These are phyloP conservation scores for Ustilago nuda DNA, from an alignment of 1,284 basidiomycete genomes.

Conservation along the genomic window DNA sequence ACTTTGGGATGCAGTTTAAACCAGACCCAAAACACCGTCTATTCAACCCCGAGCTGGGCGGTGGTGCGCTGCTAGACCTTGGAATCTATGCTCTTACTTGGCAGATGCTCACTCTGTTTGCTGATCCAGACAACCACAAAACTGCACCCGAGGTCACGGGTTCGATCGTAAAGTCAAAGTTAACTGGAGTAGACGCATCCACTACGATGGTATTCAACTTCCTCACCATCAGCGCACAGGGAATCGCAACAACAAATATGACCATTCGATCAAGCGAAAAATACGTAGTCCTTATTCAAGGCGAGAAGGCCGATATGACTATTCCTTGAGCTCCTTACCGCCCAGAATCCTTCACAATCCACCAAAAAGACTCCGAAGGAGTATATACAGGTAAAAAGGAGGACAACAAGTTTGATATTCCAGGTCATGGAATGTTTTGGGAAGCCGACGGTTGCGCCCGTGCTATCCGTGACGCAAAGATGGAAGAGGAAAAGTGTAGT, in stretches of 20 bases:
- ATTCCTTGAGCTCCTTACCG: slow-evolving; percentile 77
- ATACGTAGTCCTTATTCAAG: slow-evolving; percentile 50
- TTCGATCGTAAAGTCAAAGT: slow-evolving; percentile 77
- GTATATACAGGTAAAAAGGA: slow-evolving; percentile 29
- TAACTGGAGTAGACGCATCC: slow-evolving; percentile 82
- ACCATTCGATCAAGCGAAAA: slow-evolving; percentile 13
- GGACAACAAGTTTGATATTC: slow-evolving; percentile 74
- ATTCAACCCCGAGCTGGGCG: slow-evolving; percentile 82
- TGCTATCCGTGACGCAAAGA: slow-evolving; percentile 80
- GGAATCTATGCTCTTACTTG: slow-evolving; percentile 69
- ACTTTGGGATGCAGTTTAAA: slow-evolving; percentile 46
- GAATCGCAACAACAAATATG: slow-evolving; percentile 49
- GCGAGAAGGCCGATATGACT: slow-evolving; percentile 71
- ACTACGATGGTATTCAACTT: slow-evolving; percentile 84
- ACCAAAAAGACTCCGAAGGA: slow-evolving; percentile 50
- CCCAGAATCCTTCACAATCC: slow-evolving; percentile 46
- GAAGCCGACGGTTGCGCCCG: slow-evolving; percentile 83
- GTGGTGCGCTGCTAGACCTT: slow-evolving; percentile 83
- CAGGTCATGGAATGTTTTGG: slow-evolving; percentile 71
- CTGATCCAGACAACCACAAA: slow-evolving; percentile 72
- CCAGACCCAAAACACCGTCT: slow-evolving; percentile 78
- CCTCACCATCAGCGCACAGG: slow-evolving; percentile 69
- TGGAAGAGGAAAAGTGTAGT: slow-evolving; percentile 80
- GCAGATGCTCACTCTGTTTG: slow-evolving; percentile 55
- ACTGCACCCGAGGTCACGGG: slow-evolving; percentile 72